Percentiles rank a stretch among this genome's conserved stretches.
These are phyloP conservation scores for Rubroboletus pulcherrimus DNA, from an alignment of 768 basidiomycete genomes.

Conservation along the genomic window DNA sequence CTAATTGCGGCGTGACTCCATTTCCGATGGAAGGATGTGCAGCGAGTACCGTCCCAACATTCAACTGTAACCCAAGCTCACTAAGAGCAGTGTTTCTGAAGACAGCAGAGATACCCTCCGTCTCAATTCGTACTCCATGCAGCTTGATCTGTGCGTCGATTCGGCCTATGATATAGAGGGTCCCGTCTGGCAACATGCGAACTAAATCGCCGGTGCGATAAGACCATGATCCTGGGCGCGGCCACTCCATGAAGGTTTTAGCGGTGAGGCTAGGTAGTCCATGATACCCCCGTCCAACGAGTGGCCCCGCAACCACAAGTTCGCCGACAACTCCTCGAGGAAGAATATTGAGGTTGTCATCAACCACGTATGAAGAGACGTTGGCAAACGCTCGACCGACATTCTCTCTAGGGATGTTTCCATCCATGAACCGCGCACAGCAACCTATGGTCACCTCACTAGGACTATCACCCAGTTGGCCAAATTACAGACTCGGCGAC, in stretches of 20 bases:
- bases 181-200: conserved; percentile 47
- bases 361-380: conserved; percentile 39
- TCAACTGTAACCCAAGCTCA: conserved; percentile 26
- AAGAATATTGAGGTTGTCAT: conserved; percentile 39
- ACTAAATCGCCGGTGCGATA: conserved; percentile 51
- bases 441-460: conserved; percentile 54
- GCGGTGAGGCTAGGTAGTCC: conserved; percentile 41
- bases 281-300: conserved; percentile 50
- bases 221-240: conserved; percentile 36
- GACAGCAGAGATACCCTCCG: conserved; percentile 47
- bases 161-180: conserved; percentile 47
- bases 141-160: conserved; percentile 52
- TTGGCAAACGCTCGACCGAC: conserved; percentile 41
- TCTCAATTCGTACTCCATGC: conserved; percentile 52
- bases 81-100: conserved; percentile 23
- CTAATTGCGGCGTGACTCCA: conserved; percentile 35
- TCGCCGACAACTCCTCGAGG: conserved; percentile 45
- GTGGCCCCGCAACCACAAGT: conserved; percentile 46
- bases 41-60: conserved; percentile 41
- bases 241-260: conserved; percentile 47
- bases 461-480: conserved; percentile 29
- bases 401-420: conserved; percentile 38
- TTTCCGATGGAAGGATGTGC: conserved; percentile 41
- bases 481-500: background rate
- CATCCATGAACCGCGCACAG: conserved; percentile 42